phyloP scores from a whole-genome alignment of 129 eudicot genomes.

The Flaveria bidentis region DNA sequence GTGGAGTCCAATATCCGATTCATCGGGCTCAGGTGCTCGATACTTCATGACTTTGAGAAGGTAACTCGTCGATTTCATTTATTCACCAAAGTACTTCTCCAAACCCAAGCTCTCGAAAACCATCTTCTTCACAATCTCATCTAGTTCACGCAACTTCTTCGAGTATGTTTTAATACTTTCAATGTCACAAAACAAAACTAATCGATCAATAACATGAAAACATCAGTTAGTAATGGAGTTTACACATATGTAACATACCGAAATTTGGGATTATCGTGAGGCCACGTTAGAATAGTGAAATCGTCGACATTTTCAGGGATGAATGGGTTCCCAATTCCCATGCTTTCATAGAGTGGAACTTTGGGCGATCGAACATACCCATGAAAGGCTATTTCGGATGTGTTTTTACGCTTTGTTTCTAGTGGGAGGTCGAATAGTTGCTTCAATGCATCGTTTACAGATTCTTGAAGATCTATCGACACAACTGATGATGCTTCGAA shows the following conservation, averaged over 20 bases:
- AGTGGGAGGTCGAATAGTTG: slow-evolving; percentile 36
- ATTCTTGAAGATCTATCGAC: slow-evolving; percentile 33
- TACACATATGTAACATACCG: slow-evolving; percentile 22
- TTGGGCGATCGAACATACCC: slow-evolving; percentile 34
- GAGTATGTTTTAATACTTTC: slow-evolving; percentile 32
- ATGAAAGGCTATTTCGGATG: slow-evolving; percentile 34
- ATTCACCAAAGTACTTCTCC: slow-evolving; percentile 28
- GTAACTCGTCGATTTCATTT: slow-evolving; percentile 39
- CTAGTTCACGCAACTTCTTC: slow-evolving; percentile 35
- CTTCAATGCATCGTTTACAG: slow-evolving; percentile 26
- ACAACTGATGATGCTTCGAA: slow-evolving; percentile 36
- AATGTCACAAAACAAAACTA: slow-evolving; percentile 1
- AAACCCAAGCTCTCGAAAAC: slow-evolving; percentile 34
- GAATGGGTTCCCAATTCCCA: slow-evolving; percentile 38
- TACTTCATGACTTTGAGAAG: slow-evolving; percentile 39
- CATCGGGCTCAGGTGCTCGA: slow-evolving; percentile 29
- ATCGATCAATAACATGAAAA: background rate
- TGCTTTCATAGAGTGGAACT: slow-evolving; percentile 44
- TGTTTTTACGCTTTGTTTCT: slow-evolving; percentile 31
- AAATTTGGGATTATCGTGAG: slow-evolving; percentile 24
- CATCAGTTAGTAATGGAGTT: background rate
- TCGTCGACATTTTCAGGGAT: slow-evolving; percentile 30
- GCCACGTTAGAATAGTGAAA: slow-evolving; percentile 39
- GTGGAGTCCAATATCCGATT: slow-evolving; percentile 36
- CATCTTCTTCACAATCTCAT: slow-evolving; percentile 42